phyloP scores from a whole-genome alignment of 768 basidiomycete species.

The Panaeolus papilionaceus region DNA sequence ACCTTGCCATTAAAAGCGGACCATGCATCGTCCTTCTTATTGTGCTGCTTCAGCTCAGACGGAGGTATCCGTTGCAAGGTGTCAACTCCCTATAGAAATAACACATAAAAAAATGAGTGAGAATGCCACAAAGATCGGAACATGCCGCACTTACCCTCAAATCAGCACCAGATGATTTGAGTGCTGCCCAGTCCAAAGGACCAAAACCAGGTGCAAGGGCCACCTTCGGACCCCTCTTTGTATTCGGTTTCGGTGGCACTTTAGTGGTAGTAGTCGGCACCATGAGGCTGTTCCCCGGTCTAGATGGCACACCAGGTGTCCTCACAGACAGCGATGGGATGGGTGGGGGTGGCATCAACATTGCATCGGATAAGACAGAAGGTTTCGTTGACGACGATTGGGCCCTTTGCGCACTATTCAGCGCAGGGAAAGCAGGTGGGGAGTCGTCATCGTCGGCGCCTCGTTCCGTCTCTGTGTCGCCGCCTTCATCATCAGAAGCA shows the following conservation, averaged over 20 bases:
- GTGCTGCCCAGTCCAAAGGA: conserved; percentile 91
- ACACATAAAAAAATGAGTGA: not conserved
- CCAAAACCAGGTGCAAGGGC: conserved; percentile 91
- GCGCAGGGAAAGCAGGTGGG: conserved; percentile 78
- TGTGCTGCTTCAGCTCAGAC: conserved; percentile 80
- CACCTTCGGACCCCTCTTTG: conserved; percentile 73
- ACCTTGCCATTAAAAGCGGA: conserved; percentile 91
- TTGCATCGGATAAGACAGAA: conserved; percentile 49
- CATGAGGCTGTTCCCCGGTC: conserved; percentile 50
- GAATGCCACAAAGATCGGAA: not conserved
- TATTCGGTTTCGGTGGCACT: conserved; percentile 56
- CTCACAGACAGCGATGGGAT: conserved; percentile 48
- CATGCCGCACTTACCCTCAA: conserved; percentile 60
- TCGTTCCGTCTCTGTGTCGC: conserved; percentile 43
- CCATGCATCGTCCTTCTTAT: conserved; percentile 90
- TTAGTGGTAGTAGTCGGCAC: conserved; percentile 70
- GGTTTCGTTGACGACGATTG: conserved; percentile 35
- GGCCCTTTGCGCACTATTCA: conserved; percentile 74
- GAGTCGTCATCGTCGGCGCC: conserved; percentile 53
- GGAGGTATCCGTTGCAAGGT: conserved; percentile 73
- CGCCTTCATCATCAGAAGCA: conserved; percentile 47
- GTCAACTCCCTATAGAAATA: conserved; percentile 66
- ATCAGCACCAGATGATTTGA: conserved; percentile 84
- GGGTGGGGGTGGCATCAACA: conserved; percentile 63
- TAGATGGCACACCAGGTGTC: conserved; percentile 40